Percentiles rank a stretch among this genome's conserved stretches.
Conservation (phyloP, 1,139 yeast species). For the Pneumocystis oryctolagi region DNA sequence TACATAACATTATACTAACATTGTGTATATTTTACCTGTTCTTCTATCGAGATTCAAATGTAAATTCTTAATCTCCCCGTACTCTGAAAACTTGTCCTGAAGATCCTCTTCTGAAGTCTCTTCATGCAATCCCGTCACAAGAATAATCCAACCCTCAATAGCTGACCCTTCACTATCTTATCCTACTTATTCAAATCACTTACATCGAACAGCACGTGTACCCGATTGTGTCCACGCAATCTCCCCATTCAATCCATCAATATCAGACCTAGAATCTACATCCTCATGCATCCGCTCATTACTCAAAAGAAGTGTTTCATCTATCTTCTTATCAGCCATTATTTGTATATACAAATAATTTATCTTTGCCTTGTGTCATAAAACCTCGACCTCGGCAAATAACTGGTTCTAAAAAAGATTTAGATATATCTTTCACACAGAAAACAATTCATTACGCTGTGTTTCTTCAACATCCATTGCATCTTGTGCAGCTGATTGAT, state of each 20-base stretch:
- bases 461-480: not conserved
- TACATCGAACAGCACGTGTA: not conserved
- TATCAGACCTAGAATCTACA: not conserved
- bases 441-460: not conserved
- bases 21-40: constrained; percentile 29
- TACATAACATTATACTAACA: not conserved
- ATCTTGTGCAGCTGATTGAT: not conserved
- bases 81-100: constrained; percentile 30
- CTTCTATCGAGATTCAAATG: constrained; percentile 32
- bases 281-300: not conserved
- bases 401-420: not conserved
- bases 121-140: constrained; percentile 31
- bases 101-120: constrained; percentile 35
- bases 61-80: constrained; percentile 27
- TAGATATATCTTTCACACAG: not conserved
- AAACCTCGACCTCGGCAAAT: not conserved
- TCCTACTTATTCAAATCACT: no score
- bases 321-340: not conserved
- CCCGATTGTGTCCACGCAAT: not conserved
- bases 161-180: constrained; percentile 15
- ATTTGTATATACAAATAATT: not conserved
- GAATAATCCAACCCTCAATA: constrained; percentile 32
- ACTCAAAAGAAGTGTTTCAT: not conserved
- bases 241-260: not conserved
- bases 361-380: not conserved